Base-by-base conservation (phyloP, 1,139 yeast genomes). In the Nakaseomyces nivariensis region DNA sequence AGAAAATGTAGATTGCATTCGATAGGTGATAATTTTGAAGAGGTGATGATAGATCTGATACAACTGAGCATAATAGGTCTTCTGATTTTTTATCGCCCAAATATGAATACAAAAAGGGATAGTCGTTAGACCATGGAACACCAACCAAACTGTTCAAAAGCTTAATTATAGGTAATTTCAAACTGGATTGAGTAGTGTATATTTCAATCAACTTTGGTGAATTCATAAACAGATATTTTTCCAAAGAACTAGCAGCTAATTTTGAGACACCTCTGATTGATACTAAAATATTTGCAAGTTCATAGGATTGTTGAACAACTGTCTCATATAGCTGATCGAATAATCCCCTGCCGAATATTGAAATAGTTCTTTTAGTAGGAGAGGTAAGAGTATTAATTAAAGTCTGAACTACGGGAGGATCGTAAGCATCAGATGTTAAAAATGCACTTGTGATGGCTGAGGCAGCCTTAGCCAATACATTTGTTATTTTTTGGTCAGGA, bases 31-130 rank as follows among this genome's bases (percentile, higher is more conserved):
- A 77, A 49, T 78, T 78, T 56, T 80, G 85, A 54, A 82, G 72
- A 1, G 78, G 72, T 56, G 78, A 79, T 34, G 77, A 76, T 56
- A 88, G 71, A 54, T 87, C 90, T 1, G 74, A 61, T 0, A 80
- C 75, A 42, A 90, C 65, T 1, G 82, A 75, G 24, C 75, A 72
- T 17, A 85, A 71, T 38, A 92, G 72, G 8, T 79, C 69, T 43
- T 75, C 77, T 0, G 96, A 77, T 56, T 78, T 75, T 26, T 74
- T 72, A 22, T 77, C 73, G 3, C 95, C 95, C 49, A 90, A 69
- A 63, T 87, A 89, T 0, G 97, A 86, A 42, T 90, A 71, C 49
- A 92, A 69, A 1, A 96, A 87, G 3, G 96, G 95, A 37, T 80
- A 78, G 9, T 37, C 42, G 10, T 13, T 17, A n/a, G 40, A 27